phyloP scores from a whole-genome alignment of 768 basidiomycete genomes.

The Pleurotus eryngii region DNA sequence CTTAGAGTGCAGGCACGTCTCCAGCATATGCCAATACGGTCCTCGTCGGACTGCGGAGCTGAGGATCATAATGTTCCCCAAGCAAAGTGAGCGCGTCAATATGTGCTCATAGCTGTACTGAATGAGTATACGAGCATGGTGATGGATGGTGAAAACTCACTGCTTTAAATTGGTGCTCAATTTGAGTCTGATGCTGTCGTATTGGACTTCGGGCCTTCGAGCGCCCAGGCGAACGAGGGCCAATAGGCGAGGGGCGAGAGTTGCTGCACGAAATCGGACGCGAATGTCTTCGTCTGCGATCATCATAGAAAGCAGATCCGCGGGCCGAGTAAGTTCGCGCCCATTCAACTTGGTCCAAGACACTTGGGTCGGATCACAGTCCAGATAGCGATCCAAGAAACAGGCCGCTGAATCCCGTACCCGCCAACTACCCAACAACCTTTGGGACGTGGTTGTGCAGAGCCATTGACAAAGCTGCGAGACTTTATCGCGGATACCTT shows the following conservation, averaged over 20 bases:
- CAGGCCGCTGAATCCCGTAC: conserved; percentile 60
- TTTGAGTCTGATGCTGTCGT: conserved; percentile 41
- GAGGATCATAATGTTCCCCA: conserved; percentile 77
- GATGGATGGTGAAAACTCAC: conserved; percentile 32
- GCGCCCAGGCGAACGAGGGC: conserved; percentile 37
- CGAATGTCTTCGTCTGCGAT: conserved; percentile 75
- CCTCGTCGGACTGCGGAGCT: conserved; percentile 75
- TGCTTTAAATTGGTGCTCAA: conserved; percentile 44
- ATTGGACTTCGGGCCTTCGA: conserved; percentile 34
- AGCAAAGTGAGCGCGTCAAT: conserved; percentile 65
- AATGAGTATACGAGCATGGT: neutral
- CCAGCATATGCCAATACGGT: conserved; percentile 86
- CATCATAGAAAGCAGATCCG: conserved; percentile 47
- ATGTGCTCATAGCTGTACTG: conserved; percentile 65
- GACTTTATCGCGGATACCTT: conserved; percentile 41
- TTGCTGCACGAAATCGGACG: conserved; percentile 75
- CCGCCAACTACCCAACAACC: conserved; percentile 57
- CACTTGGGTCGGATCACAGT: conserved; percentile 48
- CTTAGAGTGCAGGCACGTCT: conserved; percentile 48
- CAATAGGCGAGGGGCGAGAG: conserved; percentile 57
- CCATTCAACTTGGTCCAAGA: conserved; percentile 39
- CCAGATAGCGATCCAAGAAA: conserved; percentile 67
- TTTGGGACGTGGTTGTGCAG: conserved; percentile 35
- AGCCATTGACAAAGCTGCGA: conserved; percentile 54
- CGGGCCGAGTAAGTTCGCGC: conserved; percentile 31